Percentiles rank a stretch among this genome's conserved stretches.
phyloP scores from a whole-genome alignment of 2,329 filamentous ascomycete species.

The Sporothrix pallida region DNA sequence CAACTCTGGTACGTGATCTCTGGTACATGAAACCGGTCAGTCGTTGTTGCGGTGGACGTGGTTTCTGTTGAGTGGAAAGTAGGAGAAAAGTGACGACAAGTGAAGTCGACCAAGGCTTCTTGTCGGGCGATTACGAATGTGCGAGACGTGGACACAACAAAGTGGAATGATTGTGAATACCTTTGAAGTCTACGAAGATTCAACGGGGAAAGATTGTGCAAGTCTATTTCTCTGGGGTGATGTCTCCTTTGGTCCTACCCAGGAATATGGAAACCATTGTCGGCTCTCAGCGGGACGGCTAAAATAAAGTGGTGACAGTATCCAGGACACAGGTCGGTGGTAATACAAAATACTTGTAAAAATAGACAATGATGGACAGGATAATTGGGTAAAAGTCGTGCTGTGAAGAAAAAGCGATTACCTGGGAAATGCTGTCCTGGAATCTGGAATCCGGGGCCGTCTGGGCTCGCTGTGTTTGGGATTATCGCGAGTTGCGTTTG shows the following conservation, averaged over 20 bases:
- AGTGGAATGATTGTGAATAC: too few relatives aligned
- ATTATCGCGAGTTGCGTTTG: neutral
- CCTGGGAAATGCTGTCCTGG: neutral
- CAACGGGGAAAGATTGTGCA: neutral
- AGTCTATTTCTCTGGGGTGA: too few relatives aligned
- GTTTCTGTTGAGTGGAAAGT: neutral
- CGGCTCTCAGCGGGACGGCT: neutral
- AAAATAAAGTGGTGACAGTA: neutral
- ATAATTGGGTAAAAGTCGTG: neutral
- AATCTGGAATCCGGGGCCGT: neutral
- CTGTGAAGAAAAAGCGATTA: too few relatives aligned
- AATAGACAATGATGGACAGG: neutral
- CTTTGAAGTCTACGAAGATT: too few relatives aligned
- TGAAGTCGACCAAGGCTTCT: neutral
- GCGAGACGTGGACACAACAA: too few relatives aligned
- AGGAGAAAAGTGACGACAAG: too few relatives aligned
- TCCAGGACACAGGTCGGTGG: neutral
- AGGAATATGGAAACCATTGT: neutral
- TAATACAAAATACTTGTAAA: neutral
- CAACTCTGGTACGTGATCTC: neutral
- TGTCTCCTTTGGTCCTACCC: too few relatives aligned
- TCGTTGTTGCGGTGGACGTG: neutral
- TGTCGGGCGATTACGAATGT: neutral
- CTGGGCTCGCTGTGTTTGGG: neutral
- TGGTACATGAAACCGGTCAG: conserved; percentile 12